Percentiles rank a stretch among this genome's conserved stretches.
Conservation (phyloP, 495 filamentous ascomycete species). For the Monascus purpureus region DNA sequence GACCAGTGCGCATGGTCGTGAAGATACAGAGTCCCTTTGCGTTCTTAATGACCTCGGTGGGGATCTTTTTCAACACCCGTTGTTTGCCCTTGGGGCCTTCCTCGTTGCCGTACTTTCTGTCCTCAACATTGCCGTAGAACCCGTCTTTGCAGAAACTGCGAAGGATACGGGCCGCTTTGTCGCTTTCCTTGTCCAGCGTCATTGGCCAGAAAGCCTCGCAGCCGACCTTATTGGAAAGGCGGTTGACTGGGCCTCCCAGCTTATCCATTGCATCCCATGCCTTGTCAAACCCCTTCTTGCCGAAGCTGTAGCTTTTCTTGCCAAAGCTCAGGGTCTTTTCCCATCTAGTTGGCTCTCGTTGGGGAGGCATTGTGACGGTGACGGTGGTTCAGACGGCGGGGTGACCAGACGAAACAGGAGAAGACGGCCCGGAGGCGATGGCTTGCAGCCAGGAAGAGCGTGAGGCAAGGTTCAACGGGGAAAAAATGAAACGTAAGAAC, state of each 20-base stretch:
- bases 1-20: conserved; percentile 81
- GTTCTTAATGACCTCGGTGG: conserved; percentile 62
- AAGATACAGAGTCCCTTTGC: conserved; percentile 84
- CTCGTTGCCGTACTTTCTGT: conserved; percentile 23
- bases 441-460: not conserved
- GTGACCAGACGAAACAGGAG: too few species aligned
- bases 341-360: conserved; percentile 16
- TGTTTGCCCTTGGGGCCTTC: conserved; percentile 52
- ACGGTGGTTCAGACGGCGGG: too few species aligned
- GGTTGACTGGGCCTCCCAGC: conserved; percentile 57
- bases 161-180: conserved; percentile 71
- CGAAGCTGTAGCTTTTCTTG: conserved; percentile 27
- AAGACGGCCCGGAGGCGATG: too few species aligned
- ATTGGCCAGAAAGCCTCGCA: conserved; percentile 75
- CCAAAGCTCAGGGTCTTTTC: conserved; percentile 28
- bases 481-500: too few species aligned
- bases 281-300: conserved; percentile 42
- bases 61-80: conserved; percentile 69
- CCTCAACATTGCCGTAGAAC: conserved; percentile 33
- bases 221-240: conserved; percentile 56
- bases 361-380: conserved; percentile 13
- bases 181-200: conserved; percentile 62
- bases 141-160: conserved; percentile 68
- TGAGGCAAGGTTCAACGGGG: not conserved
- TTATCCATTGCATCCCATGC: conserved; percentile 39